Base-by-base conservation (phyloP, 164 flowering plant species). In the Kingdonia uniflora region DNA sequence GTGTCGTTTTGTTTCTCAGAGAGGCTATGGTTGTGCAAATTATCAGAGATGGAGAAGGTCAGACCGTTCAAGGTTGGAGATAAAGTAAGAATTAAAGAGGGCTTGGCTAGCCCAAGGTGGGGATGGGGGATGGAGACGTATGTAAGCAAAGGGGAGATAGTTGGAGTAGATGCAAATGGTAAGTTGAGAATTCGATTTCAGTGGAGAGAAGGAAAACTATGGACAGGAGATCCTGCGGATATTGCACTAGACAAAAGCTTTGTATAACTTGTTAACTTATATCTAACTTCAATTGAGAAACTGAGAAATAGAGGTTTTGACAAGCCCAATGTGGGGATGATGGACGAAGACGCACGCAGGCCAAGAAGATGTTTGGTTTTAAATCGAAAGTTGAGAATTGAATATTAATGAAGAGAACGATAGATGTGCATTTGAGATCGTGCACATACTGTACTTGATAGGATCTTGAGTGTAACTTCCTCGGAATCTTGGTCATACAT, bases 61-160 rank as follows among this genome's bases (percentile, higher is more conserved):
- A 74, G 97, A 51, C 71, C 89, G 11, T 92, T 86, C 63, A 68
- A 51, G 65, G 76, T 84, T 1, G 95, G 95, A 37, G 99, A 92
- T 64, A 82, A 75, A 55, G 97, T 92, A 55, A 81, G 65, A 55
- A 82, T 88, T n/a, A 76, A 70, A 74, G 79, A 74, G 15, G 91
- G 95, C 40, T 54, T 92, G 58, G 91, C 75, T 39, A 56, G 80
- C 2, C 99, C 99, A 13, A 69, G 99, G 46, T 88, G 95, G 95
- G 99, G 87, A 0, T 92, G 97, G 99, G 99, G 99, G 22, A 92
- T 92, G 99, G 99, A 88, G 71, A 92, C 99, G 1, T 81, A 82
- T 59, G 85, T 95, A 0, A 92, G 97, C 68, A 86, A 67, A 46
- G 99, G 99, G 4, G 57, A 76, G 54, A 81, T 88, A 7, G 91